These are phyloP conservation scores for Rhodotorula sp. DNA, from an alignment of 1,284 basidiomycete species.

Conservation along the genomic window DNA sequence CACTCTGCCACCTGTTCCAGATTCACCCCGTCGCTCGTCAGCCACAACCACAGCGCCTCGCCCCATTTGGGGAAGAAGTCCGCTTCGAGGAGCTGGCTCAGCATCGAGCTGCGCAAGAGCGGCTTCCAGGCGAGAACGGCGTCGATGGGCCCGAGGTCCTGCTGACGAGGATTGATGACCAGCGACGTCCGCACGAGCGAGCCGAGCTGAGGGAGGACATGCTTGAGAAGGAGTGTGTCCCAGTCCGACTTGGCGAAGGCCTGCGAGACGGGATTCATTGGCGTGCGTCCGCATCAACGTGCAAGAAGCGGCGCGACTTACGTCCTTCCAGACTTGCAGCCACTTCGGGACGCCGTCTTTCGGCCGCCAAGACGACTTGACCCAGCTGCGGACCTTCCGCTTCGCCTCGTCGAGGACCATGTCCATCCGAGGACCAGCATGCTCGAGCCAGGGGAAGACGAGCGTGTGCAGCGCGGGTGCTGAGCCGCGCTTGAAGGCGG, in stretches of 20 bases:
- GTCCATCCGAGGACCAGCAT: slow-evolving; percentile 73
- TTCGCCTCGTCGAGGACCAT: slow-evolving; percentile 78
- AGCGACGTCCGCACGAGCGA: slow-evolving; percentile 76
- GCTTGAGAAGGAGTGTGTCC: slow-evolving; percentile 86
- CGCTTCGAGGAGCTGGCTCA: slow-evolving; percentile 75
- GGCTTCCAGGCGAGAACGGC: slow-evolving; percentile 72
- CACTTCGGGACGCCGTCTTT: slow-evolving; percentile 72
- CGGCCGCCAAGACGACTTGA: slow-evolving; percentile 70
- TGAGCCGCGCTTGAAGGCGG: slow-evolving; percentile 52
- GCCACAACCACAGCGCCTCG: slow-evolving; percentile 84
- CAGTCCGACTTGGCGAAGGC: slow-evolving; percentile 70
- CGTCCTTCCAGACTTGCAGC: slow-evolving; percentile 73
- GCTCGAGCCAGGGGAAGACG: slow-evolving; percentile 93
- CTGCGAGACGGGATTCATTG: background rate
- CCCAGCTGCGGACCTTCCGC: slow-evolving; percentile 72
- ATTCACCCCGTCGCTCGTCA: slow-evolving; percentile 74
- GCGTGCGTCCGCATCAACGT: too few relatives aligned
- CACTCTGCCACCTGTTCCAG: slow-evolving; percentile 88
- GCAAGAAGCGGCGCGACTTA: slow-evolving; percentile 52
- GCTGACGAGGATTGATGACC: slow-evolving; percentile 79
- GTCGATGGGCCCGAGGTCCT: slow-evolving; percentile 72
- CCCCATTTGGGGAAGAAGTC: slow-evolving; percentile 98
- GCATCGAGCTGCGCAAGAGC: slow-evolving; percentile 69
- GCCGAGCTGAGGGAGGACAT: slow-evolving; percentile 84
- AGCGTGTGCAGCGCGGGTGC: slow-evolving; percentile 67